Base-by-base conservation (phyloP, 345 rosid genomes). In the Linum lewisii region DNA sequence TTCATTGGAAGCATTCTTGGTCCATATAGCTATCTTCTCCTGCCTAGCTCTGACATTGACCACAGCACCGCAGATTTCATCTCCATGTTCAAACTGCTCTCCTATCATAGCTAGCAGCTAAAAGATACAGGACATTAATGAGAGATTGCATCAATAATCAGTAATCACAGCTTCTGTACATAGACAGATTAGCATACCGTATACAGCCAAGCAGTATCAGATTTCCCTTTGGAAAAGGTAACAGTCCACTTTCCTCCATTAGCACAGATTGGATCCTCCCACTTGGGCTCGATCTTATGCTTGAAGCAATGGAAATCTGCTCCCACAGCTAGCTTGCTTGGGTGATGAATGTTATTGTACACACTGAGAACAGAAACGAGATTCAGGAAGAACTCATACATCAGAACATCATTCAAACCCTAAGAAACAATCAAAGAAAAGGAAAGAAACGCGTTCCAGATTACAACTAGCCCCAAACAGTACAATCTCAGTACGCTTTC, bases 191-290 rank as follows among this genome's bases (percentile, higher is more conserved):
- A 54, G 50, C 66, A 7, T 77, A 90, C 95, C 51, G 97, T 87
- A 69, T 85, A 75, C 65, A 93, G 72, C 95, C 99, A 93, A 69
- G 20, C 45, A 7, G 74, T 77, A 69, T 93, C 99, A 47, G 92
- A 82, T 69, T 85, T 87, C 34, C 71, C 85, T 70, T 55, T 81
- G 0, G 15, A 2, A 57, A 72, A 72, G 36, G 62, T 72, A 64
- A 85, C 71, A 44, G 92, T 85, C 99, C 99, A 93, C 73, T 81
- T 93, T 54, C 99, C 97, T 54, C 99, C 99, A 32, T 89, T 83
- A 22, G 92, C 86, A 71, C 97, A 93, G 23, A 89, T 79, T 50
- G 97, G 99, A 66, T 89, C 97, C 77, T 93, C 97, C 97, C 97
- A 90, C 60, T 90, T 93, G 16, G 99, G 97, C 64, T 93, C 90